Evolutionary conservation across 1,284 basidiomycete genomes (phyloP).

Genomic region (Testicularia cyperi): DNA sequence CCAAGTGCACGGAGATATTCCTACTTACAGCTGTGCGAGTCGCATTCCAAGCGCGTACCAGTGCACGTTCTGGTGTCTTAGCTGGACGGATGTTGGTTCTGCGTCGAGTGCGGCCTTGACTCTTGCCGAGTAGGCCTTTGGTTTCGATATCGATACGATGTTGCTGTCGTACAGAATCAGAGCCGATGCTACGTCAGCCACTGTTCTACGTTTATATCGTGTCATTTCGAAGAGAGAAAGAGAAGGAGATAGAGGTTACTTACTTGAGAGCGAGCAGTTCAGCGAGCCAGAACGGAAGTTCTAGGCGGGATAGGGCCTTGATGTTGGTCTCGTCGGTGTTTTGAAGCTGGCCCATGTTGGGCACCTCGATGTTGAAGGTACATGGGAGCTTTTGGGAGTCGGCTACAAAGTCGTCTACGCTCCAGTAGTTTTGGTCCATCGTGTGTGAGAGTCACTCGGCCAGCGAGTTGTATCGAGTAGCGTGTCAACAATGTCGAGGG

Average conservation of each 20-base stretch:
- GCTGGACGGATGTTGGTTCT: conserved; percentile 44
- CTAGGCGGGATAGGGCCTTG: conserved; percentile 46
- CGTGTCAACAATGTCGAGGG: too few species aligned
- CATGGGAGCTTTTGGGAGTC: conserved; percentile 53
- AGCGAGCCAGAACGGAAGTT: conserved; percentile 58
- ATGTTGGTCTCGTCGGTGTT: conserved; percentile 45
- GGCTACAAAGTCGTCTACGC: conserved; percentile 48
- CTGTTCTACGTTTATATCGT: neutral
- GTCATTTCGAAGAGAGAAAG: neutral
- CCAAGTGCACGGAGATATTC: too few species aligned
- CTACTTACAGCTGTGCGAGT: conserved; percentile 47
- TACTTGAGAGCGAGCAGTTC: conserved; percentile 53
- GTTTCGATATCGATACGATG: conserved; percentile 50
- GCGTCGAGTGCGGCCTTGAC: conserved; percentile 56
- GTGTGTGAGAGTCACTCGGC: too few species aligned
- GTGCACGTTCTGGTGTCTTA: conserved; percentile 45
- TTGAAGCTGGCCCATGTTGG: conserved; percentile 54
- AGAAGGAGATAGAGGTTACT: conserved; percentile 4
- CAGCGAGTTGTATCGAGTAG: too few species aligned
- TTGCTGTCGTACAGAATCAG: conserved; percentile 16
- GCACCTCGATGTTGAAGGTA: conserved; percentile 52
- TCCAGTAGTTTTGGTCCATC: conserved; percentile 58
- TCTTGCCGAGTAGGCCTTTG: conserved; percentile 44
- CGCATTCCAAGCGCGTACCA: conserved; percentile 57
- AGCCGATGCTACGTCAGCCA: neutral